Evolutionary conservation across 2,329 filamentous ascomycete genomes (phyloP), one percentile per base, ranked within the genome.

Genomic region (Fusarium sp.): DNA sequence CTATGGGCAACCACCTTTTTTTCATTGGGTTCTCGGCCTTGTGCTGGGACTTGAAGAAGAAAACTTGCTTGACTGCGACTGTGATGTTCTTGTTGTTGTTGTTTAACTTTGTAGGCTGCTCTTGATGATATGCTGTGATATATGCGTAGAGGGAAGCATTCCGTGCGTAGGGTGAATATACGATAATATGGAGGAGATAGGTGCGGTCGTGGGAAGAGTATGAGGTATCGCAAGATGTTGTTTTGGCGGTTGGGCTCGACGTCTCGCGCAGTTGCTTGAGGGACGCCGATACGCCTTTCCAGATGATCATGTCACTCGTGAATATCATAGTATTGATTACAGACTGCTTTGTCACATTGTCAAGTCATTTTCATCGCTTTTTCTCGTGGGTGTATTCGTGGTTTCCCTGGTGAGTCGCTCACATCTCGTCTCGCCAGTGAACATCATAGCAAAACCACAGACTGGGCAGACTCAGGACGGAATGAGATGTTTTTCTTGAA

Each of bases 1-100:
- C 20, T 14, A 38, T 8, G 24, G 50, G 20, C 50, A 54, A 36
- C 35, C 31, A 36, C 20, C 20, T 20, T 53, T 39, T 54, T 75
- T 75, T 74, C 73, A 75, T 75, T 75, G 59, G 30, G 68, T 45
- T 56, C 38, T 44, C 35, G 30, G 73, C 65, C 57, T 71, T 50
- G 65, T 31, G 62, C 60, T 31, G 28, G 44, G 73, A 10, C 71
- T 75, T 62, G 73, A 75, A 75, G 73, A 75, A 72, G 71, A 74
- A 58, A 20, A 13, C 42, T 14, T 41, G 12, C 45, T 59, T 54
- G 36, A n/a, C 6, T 14, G 14, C 48, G 41, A 33, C 26, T 61
- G 4, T 35, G 33, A 35, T 35, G 16, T 35, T 35, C 8, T 35
- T 35, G 16, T 18, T 33, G 10, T 48, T 31, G 31, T 41, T 41